Evolutionary conservation across 2,329 filamentous ascomycete genomes (phyloP), one percentile per base, ranked within the genome.

Genomic region (Penicillium sp.): DNA sequence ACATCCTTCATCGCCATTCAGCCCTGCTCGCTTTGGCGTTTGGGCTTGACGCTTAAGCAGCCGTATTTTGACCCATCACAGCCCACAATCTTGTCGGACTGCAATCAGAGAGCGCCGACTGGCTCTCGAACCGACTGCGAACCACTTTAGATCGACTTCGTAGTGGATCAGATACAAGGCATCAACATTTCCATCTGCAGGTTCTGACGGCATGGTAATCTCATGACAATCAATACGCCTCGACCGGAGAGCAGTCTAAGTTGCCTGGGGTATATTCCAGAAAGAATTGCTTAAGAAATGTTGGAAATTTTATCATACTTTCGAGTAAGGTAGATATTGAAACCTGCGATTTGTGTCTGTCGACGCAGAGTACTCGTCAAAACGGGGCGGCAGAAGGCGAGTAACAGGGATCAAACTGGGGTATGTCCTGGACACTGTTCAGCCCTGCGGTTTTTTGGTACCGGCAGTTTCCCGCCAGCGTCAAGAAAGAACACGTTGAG

Each of bases 401-500:
- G 30, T 23, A 30, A 4, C 17, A 46, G 23, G 8, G n/a, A 54
- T 23, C 13, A 29, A 15, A 30, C 31, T 45, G 49, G 47, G 47
- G 35, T 63, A 64, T 56, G 26, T 6, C 26, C 4, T 26, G 26
- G 44, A 53, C 60, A 66, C 56, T 41, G 66, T 68, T 68, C 67
- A 69, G 66, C 66, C 65, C 65, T 68, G 66, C 60, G 29, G 63
- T 51, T 54, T 59, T 64, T 5, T 50, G 50, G 38, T 58, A 62
- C 59, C 63, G 64, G 57, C 61, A 66, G 38, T 55, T 57, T 55
- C 55, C 57, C 58, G 45, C 45, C 21, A 29, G 50, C 35, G 35
- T 52, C 41, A 47, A 68, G 21, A 70, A 66, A 69, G 68, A 71
- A 71, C 69, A 71, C 69, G 68, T 71, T 71, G 64, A 62, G 60